Evolutionary conservation across 495 filamentous ascomycete species (phyloP).

Genomic region (Penicillium riverlandense): DNA sequence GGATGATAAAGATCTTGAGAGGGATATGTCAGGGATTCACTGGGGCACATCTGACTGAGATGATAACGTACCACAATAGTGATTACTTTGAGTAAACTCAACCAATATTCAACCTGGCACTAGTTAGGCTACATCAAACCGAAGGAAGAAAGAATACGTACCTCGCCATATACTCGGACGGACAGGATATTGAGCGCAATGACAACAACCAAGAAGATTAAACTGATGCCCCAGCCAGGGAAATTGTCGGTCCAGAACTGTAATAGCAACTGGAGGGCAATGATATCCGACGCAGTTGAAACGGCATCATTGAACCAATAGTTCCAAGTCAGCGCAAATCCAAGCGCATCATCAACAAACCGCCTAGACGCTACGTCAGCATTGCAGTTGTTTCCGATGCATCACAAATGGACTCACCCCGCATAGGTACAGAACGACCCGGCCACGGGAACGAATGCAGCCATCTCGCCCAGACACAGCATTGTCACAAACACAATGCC

Average conservation of each 20-base stretch:
- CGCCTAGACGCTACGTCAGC: conserved; percentile 26
- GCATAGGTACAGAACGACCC: conserved; percentile 47
- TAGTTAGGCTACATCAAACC: neutral
- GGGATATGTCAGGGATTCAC: neutral
- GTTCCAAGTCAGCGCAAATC: conserved; percentile 47
- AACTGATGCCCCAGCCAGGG: conserved; percentile 42
- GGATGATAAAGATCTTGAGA: conserved; percentile 44
- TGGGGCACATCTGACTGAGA: neutral
- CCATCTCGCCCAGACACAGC: conserved; percentile 44
- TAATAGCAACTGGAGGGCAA: conserved; percentile 46
- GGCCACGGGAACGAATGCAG: conserved; percentile 42
- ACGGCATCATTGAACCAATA: conserved; percentile 57
- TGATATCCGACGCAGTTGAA: conserved; percentile 47
- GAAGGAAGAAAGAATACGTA: conserved; percentile 10
- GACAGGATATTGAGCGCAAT: conserved; percentile 43
- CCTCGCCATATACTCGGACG: conserved; percentile 48
- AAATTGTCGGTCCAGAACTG: conserved; percentile 47
- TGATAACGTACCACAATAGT: conserved; percentile 41
- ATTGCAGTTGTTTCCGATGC: neutral
- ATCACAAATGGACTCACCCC: conserved; percentile 24
- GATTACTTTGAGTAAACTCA: conserved; percentile 48
- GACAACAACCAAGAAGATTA: conserved; percentile 46
- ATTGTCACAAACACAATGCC: conserved; percentile 45
- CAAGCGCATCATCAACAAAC: conserved; percentile 51
- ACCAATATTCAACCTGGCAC: conserved; percentile 45